Evolutionary conservation across 768 basidiomycete species (phyloP).

Genomic region (Bullera alba): DNA sequence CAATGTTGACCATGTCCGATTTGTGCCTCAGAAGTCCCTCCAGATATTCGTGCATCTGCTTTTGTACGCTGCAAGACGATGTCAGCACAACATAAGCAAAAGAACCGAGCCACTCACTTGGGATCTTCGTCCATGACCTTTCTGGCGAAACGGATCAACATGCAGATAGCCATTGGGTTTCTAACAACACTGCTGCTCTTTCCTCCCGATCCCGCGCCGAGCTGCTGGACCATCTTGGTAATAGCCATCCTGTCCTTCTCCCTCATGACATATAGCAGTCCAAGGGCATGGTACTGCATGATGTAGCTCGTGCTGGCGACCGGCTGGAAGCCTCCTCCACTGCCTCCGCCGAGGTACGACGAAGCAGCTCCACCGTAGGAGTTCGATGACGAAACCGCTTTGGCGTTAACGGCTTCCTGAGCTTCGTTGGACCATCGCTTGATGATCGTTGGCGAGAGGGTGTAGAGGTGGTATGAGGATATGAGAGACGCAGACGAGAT

Average conservation of each 20-base stretch:
- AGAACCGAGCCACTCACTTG: constrained; percentile 59
- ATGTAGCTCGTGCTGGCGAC: constrained; percentile 84
- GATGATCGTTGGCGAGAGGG: constrained; percentile 86
- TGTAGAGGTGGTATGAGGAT: constrained; percentile 93
- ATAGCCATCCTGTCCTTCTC: constrained; percentile 98
- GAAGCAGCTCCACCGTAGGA: constrained; percentile 20
- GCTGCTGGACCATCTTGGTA: constrained; percentile 98
- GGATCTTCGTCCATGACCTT: constrained; percentile 98
- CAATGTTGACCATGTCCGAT: constrained; percentile 99
- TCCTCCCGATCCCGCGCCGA: constrained; percentile 48
- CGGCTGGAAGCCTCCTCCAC: constrained; percentile 62
- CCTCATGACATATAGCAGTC: constrained; percentile 84
- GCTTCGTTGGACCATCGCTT: constrained; percentile 99
- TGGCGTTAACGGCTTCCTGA: constrained; percentile 89
- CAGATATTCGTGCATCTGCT: constrained; percentile 84
- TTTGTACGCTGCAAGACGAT: constrained; percentile 60
- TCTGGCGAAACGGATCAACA: constrained; percentile 96
- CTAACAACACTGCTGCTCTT: constrained; percentile 82
- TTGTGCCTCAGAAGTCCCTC: constrained; percentile 96
- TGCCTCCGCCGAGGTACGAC: constrained; percentile 29
- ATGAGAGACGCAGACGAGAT: constrained; percentile 95
- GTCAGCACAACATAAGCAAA: neutral
- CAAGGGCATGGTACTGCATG: constrained; percentile 94
- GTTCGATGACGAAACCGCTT: constrained; percentile 54
- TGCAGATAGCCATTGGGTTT: constrained; percentile 94